Evolutionary conservation across 768 basidiomycete species (phyloP), one percentile per base, ranked within the genome.

Genomic region (Russula olivacea): DNA sequence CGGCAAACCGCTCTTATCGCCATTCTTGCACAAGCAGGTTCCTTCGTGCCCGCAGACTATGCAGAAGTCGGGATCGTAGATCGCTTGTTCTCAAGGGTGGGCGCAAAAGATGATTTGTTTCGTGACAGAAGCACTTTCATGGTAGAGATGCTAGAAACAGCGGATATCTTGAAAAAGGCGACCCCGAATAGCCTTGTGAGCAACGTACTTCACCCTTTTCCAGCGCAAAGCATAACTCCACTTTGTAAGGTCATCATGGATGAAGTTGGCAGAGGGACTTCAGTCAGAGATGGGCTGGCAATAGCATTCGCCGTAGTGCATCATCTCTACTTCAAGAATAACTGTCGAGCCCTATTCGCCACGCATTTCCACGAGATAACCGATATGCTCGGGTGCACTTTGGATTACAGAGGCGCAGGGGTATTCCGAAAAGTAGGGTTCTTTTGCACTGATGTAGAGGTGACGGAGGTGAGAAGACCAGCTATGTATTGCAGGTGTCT

Each of bases 321-420:
- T 69, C 87, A 98, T 72, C 80, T 98, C 21, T 75, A 85, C 43
- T 76, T 81, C 40, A 80, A 82, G 34, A 91, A 91, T 69, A 76
- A 77, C 56, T 92, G 89, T 71, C 84, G 93, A 19, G 81, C 91
- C n/a, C 77, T 99, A 34, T 99, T 98, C 71, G 96, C 96, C 8
- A 99, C 96, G n/a, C 96, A 99, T 75, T 98, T 97, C 71, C 95
- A 98, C 72, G 94, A 98, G 71, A 75, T 98, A 23, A 86, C 89
- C 1, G 85, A 90, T 63, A 85, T 98, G 82, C 77, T 98, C 21
- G 85, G 87, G 0, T 84, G 85, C 69, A 73, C 75, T 34, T 72
- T 80, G 25, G 73, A 77, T 61, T 70, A 77, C 56, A 72, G 66
- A 53, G 80, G 79, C 8, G 66, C 72, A 58, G 82, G 79, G 14